Conservation (phyloP, 2,329 filamentous ascomycete genomes). For the Blastomyces parvus region DNA sequence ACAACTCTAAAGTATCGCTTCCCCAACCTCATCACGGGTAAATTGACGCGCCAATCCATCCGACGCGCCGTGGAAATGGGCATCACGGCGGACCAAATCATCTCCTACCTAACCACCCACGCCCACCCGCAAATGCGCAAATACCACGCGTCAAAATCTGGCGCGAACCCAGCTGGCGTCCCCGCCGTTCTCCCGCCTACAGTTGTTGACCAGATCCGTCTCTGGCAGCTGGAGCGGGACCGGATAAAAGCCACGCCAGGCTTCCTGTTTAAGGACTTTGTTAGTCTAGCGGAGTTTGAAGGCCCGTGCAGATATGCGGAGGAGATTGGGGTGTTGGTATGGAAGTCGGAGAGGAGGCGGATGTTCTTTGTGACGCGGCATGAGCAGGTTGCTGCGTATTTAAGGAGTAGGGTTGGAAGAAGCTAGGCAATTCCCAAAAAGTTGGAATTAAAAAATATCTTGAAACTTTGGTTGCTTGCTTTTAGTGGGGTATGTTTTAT, state of each 20-base stretch:
- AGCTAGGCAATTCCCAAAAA: constrained; percentile 13
- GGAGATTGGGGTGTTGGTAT: constrained; percentile 80
- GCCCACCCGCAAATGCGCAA: constrained; percentile 90
- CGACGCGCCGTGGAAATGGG: constrained; percentile 77
- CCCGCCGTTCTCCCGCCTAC: constrained; percentile 70
- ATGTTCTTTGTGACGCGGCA: constrained; percentile 89
- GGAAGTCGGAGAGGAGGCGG: constrained; percentile 68
- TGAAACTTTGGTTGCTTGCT: background rate
- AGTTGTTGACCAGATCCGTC: constrained; percentile 90
- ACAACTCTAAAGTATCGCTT: constrained; percentile 80
- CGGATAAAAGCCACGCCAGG: constrained; percentile 76
- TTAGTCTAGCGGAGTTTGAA: constrained; percentile 55
- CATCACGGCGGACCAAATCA: constrained; percentile 92
- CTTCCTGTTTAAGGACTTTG: constrained; percentile 85
- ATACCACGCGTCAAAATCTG: constrained; percentile 34
- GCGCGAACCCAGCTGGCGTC: constrained; percentile 31
- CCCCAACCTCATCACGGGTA: constrained; percentile 86
- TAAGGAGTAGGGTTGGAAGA: constrained; percentile 55
- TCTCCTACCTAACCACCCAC: constrained; percentile 82
- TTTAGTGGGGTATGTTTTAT: background rate
- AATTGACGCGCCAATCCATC: constrained; percentile 79
- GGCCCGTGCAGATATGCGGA: constrained; percentile 57
- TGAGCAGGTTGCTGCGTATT: constrained; percentile 76
- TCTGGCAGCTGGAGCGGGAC: constrained; percentile 97
- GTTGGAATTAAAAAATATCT: background rate